Evolutionary conservation across 2,329 filamentous ascomycete genomes (phyloP), one percentile per base, ranked within the genome.

Genomic region (Cladobotryum protrusum): DNA sequence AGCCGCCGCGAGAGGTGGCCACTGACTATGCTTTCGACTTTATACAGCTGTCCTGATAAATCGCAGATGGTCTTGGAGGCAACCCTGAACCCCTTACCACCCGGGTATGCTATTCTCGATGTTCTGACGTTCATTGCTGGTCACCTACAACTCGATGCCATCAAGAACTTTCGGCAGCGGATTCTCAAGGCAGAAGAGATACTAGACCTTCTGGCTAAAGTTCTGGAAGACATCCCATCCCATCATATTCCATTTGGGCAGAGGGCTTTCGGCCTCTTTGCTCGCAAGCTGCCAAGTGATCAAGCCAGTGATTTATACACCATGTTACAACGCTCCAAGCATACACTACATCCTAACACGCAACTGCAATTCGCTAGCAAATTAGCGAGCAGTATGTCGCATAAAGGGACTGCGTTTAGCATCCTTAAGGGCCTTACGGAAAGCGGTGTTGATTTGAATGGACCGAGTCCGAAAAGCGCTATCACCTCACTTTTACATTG

Each of bases 401-500:
- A 72, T 57, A 79, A 78, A 53, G 69, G 60, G 2, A 49, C 50
- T 15, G 66, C 78, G 0, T 68, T 76, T 40, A 63, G 70, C 4
- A 68, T 82, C n/a, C 49, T 70, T 5, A 57, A 58, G 18, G 45
- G 44, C 3, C 57, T 68, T 15, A 56, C 79, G 5, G 63, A 70
- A 13, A 59, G 51, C 1, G 63, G 67, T 0, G 63, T 72, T n/a
- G 62, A 76, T 45, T 66, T 79, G 50, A 77, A 79, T 49, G 66
- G 65, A 11, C 67, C 66, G 2, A 66, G 65, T 24, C 69, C 79
- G 45, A 69, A 73, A 19, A 81, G 77, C 56, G 70, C 79, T 8
- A 83, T 81, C 63, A 82, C 82, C 1, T 69, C 75, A 2, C 69
- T 89, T 19, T 68, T 89, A n/a, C 64, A 64, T 9, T 62, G 67